These are phyloP conservation scores for Phellinidium pouzarii DNA, from an alignment of 1,284 basidiomycete genomes.

Conservation along the genomic window DNA sequence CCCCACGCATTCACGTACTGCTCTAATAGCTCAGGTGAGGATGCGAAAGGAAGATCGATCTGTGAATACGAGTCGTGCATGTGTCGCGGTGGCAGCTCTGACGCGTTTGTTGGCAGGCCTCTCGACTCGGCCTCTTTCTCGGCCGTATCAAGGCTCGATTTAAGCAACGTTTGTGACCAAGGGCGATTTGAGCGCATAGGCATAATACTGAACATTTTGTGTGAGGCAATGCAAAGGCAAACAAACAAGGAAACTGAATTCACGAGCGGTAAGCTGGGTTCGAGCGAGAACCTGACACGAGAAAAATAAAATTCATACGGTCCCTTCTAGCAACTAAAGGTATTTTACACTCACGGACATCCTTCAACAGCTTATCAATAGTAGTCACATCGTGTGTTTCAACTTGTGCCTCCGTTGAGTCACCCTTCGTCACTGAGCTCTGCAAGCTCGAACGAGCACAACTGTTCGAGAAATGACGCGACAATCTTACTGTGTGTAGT, in stretches of 20 bases:
- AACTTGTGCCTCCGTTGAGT: conserved; percentile 20
- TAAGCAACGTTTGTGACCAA: conserved; percentile 55
- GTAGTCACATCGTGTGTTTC: conserved; percentile 54
- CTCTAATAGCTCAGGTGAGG: conserved; percentile 50
- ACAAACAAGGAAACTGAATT: conserved; percentile 19
- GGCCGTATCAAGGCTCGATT: conserved; percentile 24
- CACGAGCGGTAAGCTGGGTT: conserved; percentile 53
- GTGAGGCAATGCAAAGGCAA: neutral
- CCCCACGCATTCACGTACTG: conserved; percentile 65
- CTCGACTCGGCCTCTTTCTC: conserved; percentile 9
- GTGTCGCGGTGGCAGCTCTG: conserved; percentile 36
- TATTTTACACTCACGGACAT: conserved; percentile 44
- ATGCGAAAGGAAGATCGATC: conserved; percentile 54
- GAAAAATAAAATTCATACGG: neutral
- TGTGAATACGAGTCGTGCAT: conserved; percentile 72
- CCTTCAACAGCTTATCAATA: conserved; percentile 52
- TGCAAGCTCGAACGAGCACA: neutral
- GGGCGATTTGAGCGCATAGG: conserved; percentile 41
- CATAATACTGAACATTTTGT: conserved; percentile 35
- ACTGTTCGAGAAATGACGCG: neutral
- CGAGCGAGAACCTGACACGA: conserved; percentile 39
- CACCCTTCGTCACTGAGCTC: neutral
- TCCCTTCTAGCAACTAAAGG: neutral
- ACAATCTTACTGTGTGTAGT: neutral
- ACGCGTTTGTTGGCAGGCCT: conserved; percentile 21